Percentiles rank a stretch among this genome's conserved stretches.
phyloP scores from a whole-genome alignment of 2,329 filamentous ascomycete species.

The Grosmannia clavigera region DNA sequence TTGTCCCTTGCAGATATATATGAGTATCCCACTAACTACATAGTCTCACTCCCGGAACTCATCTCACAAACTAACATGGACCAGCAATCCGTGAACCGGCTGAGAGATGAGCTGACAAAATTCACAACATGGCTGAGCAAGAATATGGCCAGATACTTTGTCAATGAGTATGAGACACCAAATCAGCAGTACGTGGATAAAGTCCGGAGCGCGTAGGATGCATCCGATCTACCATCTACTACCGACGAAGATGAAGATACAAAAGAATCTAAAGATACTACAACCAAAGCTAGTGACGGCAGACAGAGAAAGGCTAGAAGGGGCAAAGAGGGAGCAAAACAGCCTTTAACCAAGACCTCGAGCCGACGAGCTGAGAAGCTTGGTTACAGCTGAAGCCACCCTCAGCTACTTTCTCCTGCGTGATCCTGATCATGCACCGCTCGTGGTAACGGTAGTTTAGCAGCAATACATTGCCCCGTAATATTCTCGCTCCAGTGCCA shows the following conservation, averaged over 20 bases:
- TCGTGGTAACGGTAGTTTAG: background rate
- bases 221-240: background rate
- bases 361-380: background rate
- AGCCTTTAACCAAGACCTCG: background rate
- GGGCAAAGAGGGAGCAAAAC: background rate
- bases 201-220: slow-evolving; percentile 32
- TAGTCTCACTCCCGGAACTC: slow-evolving; percentile 83
- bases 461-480: background rate
- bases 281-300: background rate
- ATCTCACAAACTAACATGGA: slow-evolving; percentile 99
- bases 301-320: background rate
- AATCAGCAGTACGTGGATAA: slow-evolving; percentile 60
- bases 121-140: slow-evolving; percentile 77
- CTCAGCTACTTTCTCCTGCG: background rate
- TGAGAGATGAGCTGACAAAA: slow-evolving; percentile 79
- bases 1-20: background rate
- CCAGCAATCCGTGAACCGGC: slow-evolving; percentile 71
- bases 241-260: background rate
- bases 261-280: background rate
- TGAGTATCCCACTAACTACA: background rate
- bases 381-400: background rate
- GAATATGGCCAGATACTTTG: slow-evolving; percentile 66
- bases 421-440: background rate
- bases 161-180: slow-evolving; percentile 61
- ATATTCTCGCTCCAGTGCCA: background rate